Evolutionary conservation across 2,329 filamentous ascomycete species (phyloP).

Genomic region (Penicillium italicum): DNA sequence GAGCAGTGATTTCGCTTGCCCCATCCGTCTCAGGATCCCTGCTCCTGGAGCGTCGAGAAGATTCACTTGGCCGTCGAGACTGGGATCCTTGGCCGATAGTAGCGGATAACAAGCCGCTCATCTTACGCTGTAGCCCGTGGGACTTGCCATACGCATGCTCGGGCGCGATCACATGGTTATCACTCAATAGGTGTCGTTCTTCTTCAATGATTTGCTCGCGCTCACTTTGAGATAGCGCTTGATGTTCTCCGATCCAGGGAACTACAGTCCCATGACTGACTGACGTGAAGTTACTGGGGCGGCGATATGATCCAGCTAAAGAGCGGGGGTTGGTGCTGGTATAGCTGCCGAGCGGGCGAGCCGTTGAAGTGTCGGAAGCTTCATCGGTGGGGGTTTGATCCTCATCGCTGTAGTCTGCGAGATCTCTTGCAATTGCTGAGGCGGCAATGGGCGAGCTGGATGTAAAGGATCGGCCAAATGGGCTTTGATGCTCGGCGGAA

Average conservation of each 20-base stretch:
- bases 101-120: constrained; percentile 24
- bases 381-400: constrained; percentile 44
- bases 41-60: constrained; percentile 6
- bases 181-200: constrained; percentile 56
- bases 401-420: constrained; percentile 61
- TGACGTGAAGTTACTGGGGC: constrained; percentile 72
- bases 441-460: constrained; percentile 64
- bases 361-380: constrained; percentile 40
- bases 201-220: constrained; percentile 53
- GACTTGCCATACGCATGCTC: constrained; percentile 40
- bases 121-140: constrained; percentile 24
- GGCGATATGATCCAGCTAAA: constrained; percentile 65
- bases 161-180: constrained; percentile 57
- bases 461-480: constrained; percentile 47
- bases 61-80: constrained; percentile 11
- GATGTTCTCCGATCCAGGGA: constrained; percentile 45
- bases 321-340: constrained; percentile 43
- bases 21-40: constrained; percentile 5
- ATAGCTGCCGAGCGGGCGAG: constrained; percentile 41
- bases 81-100: constrained; percentile 11
- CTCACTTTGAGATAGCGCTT: constrained; percentile 51
- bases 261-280: constrained; percentile 68
- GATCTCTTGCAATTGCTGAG: constrained; percentile 62
- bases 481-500: constrained; percentile 25
- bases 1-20: constrained; percentile 48